Conservation (phyloP, 2,329 filamentous ascomycete species). For the Arthrobotrys sinensis region DNA sequence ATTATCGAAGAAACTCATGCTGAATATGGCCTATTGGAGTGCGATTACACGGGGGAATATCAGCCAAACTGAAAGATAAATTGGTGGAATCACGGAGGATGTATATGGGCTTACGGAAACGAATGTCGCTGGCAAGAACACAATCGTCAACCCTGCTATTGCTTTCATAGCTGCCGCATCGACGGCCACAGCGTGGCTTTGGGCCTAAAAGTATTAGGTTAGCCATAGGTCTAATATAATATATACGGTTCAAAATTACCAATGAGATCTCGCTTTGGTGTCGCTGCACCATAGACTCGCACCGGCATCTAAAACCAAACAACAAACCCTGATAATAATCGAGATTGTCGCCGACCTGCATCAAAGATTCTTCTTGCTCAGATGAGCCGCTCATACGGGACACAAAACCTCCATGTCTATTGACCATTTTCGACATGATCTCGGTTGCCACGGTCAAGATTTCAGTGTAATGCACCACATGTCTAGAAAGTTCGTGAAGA, state of each 20-base stretch:
- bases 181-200: slow-evolving; percentile 25
- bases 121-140: slow-evolving; percentile 41
- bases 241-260: slow-evolving; percentile 15
- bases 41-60: not conserved
- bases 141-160: slow-evolving; percentile 11
- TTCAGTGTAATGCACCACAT: slow-evolving; percentile 24
- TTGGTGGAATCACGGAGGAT: not conserved
- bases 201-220: slow-evolving; percentile 4
- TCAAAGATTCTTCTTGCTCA: not conserved
- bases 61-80: too few species aligned
- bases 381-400: not conserved
- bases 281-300: slow-evolving; percentile 25
- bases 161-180: slow-evolving; percentile 40
- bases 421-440: slow-evolving; percentile 24
- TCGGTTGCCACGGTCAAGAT: slow-evolving; percentile 25
- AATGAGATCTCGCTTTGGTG: slow-evolving; percentile 25
- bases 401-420: slow-evolving; percentile 4
- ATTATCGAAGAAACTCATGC: slow-evolving; percentile 34
- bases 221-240: not conserved
- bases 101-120: slow-evolving; percentile 28
- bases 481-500: slow-evolving; percentile 21
- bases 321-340: slow-evolving; percentile 26
- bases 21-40: slow-evolving; percentile 12
- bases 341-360: slow-evolving; percentile 14
- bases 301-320: slow-evolving; percentile 14